These are phyloP conservation scores for Naganishia antarctica DNA, from an alignment of 768 basidiomycete genomes.

Conservation along the genomic window DNA sequence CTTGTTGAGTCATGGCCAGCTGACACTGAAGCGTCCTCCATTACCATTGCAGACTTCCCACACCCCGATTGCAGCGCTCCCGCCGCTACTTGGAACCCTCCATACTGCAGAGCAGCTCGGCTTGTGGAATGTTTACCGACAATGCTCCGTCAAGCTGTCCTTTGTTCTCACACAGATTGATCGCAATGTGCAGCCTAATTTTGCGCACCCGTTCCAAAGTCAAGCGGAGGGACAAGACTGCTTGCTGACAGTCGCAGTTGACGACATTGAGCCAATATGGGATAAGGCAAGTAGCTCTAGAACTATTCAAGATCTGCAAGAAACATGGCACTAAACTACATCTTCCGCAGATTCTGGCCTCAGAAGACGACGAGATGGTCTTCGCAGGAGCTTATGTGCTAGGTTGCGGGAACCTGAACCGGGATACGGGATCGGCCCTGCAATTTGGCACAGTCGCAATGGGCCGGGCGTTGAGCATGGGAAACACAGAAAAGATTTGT, in stretches of 20 bases:
- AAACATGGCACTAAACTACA: neutral
- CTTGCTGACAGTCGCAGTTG: conserved; percentile 32
- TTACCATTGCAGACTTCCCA: neutral
- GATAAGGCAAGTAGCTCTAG: conserved; percentile 22
- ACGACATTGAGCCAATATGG: conserved; percentile 34
- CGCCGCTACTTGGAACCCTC: conserved; percentile 32
- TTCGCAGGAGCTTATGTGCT: conserved; percentile 19
- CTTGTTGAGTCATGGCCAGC: neutral
- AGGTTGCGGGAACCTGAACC: neutral
- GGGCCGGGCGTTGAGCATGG: neutral
- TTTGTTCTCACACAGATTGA: conserved; percentile 38
- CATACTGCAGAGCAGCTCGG: conserved; percentile 34
- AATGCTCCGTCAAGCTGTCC: conserved; percentile 33
- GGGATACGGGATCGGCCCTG: neutral
- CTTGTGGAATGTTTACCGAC: conserved; percentile 36
- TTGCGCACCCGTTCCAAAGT: conserved; percentile 3
- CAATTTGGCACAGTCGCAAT: conserved; percentile 6
- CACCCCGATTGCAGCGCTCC: conserved; percentile 29
- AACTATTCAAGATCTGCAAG: neutral
- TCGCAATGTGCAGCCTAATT: conserved; percentile 20
- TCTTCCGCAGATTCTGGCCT: conserved; percentile 12
- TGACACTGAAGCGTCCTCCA: neutral
- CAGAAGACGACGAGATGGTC: conserved; percentile 25
- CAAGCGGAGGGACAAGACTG: neutral
- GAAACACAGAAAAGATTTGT: neutral